Percentiles rank a stretch among this genome's conserved stretches.
These are phyloP conservation scores for Solanum hybrid DNA, from an alignment of 305 asterid genomes.

Conservation along the genomic window DNA sequence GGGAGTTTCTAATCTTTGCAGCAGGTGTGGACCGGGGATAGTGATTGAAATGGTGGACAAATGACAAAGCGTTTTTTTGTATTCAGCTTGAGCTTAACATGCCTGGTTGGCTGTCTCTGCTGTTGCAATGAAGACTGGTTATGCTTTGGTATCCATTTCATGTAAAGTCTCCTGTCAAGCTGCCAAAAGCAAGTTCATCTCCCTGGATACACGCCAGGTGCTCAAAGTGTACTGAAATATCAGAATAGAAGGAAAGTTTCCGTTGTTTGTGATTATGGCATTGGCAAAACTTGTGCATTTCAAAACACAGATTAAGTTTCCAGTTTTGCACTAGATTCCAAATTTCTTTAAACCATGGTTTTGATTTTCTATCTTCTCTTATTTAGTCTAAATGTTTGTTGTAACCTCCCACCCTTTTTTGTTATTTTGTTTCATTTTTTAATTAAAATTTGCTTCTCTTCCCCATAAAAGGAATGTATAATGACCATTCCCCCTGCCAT, in stretches of 20 bases:
- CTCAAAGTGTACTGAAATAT: background rate
- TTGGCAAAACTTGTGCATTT: background rate
- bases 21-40: constrained; percentile 18
- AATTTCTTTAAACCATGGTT: background rate
- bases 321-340: background rate
- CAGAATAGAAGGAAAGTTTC: background rate
- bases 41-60: background rate
- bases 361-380: background rate
- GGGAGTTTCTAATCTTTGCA: background rate
- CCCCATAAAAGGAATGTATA: background rate
- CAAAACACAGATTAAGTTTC: background rate
- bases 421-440: background rate
- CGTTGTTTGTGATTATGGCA: background rate
- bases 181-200: background rate
- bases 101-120: background rate
- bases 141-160: background rate
- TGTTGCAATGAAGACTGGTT: background rate
- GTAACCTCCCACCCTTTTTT: background rate
- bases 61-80: background rate
- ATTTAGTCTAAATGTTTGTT: background rate
- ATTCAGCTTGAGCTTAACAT: background rate
- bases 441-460: background rate
- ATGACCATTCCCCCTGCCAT: background rate
- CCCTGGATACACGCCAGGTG: background rate
- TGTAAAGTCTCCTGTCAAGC: background rate